These are phyloP conservation scores for Alternaria triticina DNA, from an alignment of 2,329 filamentous ascomycete species.

Conservation along the genomic window DNA sequence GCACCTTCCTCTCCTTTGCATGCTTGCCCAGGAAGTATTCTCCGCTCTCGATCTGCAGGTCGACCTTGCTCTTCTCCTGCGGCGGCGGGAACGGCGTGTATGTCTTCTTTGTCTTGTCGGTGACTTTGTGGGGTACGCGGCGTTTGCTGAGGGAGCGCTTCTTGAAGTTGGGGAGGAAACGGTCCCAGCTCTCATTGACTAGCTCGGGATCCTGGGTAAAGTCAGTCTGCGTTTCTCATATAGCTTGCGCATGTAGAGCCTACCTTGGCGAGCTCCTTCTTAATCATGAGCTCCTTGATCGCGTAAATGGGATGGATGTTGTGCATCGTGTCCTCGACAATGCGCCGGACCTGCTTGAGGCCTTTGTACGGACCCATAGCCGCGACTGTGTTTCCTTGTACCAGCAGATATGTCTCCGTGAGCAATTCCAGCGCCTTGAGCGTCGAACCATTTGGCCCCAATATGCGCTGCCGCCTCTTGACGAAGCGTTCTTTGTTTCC, in stretches of 20 bases:
- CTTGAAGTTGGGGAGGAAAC: constrained; percentile 97
- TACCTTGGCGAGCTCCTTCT: constrained; percentile 80
- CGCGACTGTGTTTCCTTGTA: constrained; percentile 94
- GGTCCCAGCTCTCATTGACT: constrained; percentile 89
- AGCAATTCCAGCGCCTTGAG: constrained; percentile 93
- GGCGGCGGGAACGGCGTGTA: constrained; percentile 98
- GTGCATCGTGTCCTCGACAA: constrained; percentile 91
- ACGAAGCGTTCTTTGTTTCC: constrained; percentile 95
- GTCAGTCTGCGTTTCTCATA: neutral
- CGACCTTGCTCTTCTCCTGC: constrained; percentile 98
- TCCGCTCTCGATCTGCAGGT: constrained; percentile 95
- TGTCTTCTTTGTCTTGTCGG: constrained; percentile 89
- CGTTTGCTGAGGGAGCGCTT: constrained; percentile 87
- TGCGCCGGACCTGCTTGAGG: constrained; percentile 86
- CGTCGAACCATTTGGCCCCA: constrained; percentile 89
- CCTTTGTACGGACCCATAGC: constrained; percentile 93
- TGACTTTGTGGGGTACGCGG: constrained; percentile 80
- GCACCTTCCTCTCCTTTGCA: constrained; percentile 82
- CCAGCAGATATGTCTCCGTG: constrained; percentile 85
- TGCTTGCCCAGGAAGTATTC: constrained; percentile 96
- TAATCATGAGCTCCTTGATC: constrained; percentile 96
- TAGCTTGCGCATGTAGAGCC: neutral
- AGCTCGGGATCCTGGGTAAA: constrained; percentile 71
- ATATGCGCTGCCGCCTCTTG: constrained; percentile 89
- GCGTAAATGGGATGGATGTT: constrained; percentile 92